Percentiles rank a stretch among this genome's conserved stretches.
Evolutionary conservation across 495 filamentous ascomycete genomes (phyloP).

Genomic region (Hyaloscypha variabilis): DNA sequence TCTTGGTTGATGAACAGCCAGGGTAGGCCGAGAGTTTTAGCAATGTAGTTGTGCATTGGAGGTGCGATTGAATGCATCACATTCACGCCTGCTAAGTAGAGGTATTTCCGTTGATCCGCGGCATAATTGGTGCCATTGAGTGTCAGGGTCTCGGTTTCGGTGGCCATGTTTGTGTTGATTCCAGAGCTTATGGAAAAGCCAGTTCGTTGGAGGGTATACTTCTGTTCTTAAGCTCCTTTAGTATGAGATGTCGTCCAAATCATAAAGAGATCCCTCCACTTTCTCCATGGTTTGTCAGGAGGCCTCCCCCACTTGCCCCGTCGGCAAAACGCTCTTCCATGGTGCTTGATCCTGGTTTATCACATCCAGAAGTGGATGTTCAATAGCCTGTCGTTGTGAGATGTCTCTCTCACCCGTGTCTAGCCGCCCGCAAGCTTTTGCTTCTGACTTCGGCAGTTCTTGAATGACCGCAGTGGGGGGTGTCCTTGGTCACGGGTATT

Average conservation of each 20-base stretch:
- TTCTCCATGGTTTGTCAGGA: not conserved
- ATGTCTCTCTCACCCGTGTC: not conserved
- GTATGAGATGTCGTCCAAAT: not conserved
- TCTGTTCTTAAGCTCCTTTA: not conserved
- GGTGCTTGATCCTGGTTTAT: not conserved
- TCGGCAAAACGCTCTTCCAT: not conserved
- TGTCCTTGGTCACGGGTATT: not conserved
- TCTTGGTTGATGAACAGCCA: constrained; percentile 44
- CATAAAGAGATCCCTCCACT: not conserved
- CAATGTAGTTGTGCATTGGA: constrained; percentile 46
- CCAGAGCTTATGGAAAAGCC: not conserved
- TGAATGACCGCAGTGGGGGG: not conserved
- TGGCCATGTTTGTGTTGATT: not conserved
- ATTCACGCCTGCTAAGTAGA: constrained; percentile 45
- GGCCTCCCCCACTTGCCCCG: not conserved
- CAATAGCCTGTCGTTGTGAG: not conserved
- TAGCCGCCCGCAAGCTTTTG: not conserved
- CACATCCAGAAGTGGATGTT: not conserved
- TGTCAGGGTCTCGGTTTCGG: not conserved
- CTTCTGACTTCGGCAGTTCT: not conserved
- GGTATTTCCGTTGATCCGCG: constrained; percentile 6
- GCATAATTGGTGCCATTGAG: not conserved
- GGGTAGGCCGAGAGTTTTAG: constrained; percentile 38
- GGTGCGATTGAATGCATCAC: constrained; percentile 47
- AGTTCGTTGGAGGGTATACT: not conserved